phyloP scores from a whole-genome alignment of 768 basidiomycete genomes.

The Naganishia vaughanmartiniae region DNA sequence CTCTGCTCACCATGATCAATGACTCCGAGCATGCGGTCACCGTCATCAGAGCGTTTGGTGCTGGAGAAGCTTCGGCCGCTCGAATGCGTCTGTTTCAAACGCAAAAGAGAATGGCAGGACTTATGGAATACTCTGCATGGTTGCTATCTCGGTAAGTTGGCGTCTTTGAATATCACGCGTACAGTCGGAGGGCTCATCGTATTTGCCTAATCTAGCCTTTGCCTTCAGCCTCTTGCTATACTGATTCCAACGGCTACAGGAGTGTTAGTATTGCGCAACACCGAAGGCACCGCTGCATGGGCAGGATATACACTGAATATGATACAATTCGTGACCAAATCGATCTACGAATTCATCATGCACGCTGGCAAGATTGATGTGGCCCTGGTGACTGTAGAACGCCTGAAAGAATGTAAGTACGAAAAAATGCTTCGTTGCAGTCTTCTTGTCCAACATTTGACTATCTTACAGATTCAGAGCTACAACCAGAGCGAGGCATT shows the following conservation, averaged over 20 bases:
- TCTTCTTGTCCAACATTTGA: conserved; percentile 55
- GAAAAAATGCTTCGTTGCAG: conserved; percentile 45
- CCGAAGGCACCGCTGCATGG: conserved; percentile 1
- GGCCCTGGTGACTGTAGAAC: conserved; percentile 39
- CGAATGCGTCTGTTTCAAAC: conserved; percentile 57
- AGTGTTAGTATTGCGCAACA: background rate
- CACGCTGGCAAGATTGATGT: conserved; percentile 59
- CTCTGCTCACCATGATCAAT: conserved; percentile 60
- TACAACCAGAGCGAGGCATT: conserved; percentile 24
- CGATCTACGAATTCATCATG: conserved; percentile 53
- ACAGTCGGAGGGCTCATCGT: background rate
- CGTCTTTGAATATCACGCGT: background rate
- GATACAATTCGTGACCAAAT: conserved; percentile 5
- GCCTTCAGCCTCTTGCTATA: background rate
- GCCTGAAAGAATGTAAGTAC: conserved; percentile 47
- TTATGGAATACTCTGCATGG: conserved; percentile 11
- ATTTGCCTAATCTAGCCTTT: background rate
- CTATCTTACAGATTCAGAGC: conserved; percentile 55
- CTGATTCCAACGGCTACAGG: conserved; percentile 7
- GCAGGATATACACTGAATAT: conserved; percentile 11
- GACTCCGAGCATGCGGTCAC: conserved; percentile 61
- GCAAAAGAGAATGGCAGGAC: conserved; percentile 34
- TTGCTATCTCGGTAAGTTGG: conserved; percentile 13
- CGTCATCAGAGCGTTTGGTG: conserved; percentile 67
- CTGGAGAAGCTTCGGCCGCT: conserved; percentile 57